phyloP scores from a whole-genome alignment of 2,329 filamentous ascomycete genomes.

The Fusarium sp. region DNA sequence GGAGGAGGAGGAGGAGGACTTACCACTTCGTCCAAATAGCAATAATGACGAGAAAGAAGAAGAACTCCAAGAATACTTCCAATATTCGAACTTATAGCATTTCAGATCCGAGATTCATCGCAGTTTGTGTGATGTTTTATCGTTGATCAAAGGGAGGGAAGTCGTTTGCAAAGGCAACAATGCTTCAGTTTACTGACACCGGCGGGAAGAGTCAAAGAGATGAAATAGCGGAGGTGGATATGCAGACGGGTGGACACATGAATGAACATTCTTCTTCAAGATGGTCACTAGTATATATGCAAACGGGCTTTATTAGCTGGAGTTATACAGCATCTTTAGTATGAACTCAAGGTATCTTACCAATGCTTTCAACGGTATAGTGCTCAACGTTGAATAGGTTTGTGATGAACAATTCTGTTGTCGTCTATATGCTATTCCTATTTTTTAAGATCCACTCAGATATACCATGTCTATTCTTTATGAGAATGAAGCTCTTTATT shows the following conservation, averaged over 20 bases:
- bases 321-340: not conserved
- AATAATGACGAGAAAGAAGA: not conserved
- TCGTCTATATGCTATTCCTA: not conserved
- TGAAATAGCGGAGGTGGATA: not conserved
- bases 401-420: not conserved
- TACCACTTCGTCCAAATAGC: not conserved
- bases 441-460: not conserved
- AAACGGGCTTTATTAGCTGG: not conserved
- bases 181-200: conserved; percentile 7
- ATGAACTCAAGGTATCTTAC: not conserved
- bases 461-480: too few species aligned
- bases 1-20: not conserved
- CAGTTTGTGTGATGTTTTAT: not conserved
- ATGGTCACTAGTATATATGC: not conserved
- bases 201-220: conserved; percentile 7
- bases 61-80: not conserved
- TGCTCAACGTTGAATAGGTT: not conserved
- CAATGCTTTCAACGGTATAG: not conserved
- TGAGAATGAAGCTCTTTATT: not conserved
- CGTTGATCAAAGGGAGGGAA: not conserved
- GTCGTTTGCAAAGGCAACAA: conserved; percentile 8
- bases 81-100: not conserved
- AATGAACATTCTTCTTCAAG: not conserved
- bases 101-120: not conserved
- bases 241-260: not conserved